Percentiles rank a stretch among this genome's conserved stretches.
phyloP scores from a whole-genome alignment of 768 basidiomycete species.

The Mycena vulgaris region DNA sequence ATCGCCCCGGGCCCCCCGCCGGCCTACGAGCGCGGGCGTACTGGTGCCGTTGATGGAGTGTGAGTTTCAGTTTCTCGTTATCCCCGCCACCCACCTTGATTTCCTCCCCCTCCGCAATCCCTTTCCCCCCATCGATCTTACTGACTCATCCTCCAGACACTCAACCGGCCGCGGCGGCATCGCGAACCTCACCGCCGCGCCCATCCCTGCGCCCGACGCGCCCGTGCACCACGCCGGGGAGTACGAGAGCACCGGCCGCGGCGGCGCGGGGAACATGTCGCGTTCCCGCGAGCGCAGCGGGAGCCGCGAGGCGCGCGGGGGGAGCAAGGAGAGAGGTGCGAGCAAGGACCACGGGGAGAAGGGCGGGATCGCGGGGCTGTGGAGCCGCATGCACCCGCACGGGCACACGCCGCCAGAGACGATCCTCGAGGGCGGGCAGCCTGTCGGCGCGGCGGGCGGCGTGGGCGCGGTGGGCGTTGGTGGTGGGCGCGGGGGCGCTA shows the following conservation, averaged over 20 bases:
- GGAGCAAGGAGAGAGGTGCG: neutral
- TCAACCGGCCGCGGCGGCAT: slow-evolving; percentile 80
- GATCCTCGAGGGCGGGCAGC: slow-evolving; percentile 6
- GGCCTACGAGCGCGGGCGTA: slow-evolving; percentile 44
- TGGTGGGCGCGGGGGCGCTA: too few species aligned
- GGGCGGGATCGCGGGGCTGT: slow-evolving; percentile 34
- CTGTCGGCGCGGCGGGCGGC: neutral
- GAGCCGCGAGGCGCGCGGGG: neutral
- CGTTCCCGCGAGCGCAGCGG: slow-evolving; percentile 43
- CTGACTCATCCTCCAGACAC: slow-evolving; percentile 56
- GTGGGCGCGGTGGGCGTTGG: too few species aligned
- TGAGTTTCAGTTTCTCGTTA: slow-evolving; percentile 46
- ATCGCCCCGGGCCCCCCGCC: slow-evolving; percentile 52
- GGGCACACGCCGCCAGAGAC: slow-evolving; percentile 9
- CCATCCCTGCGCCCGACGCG: slow-evolving; percentile 57
- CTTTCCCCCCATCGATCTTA: neutral
- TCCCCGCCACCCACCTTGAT: neutral
- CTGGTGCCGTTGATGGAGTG: slow-evolving; percentile 54
- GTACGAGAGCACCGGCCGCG: slow-evolving; percentile 67
- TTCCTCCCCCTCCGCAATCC: too few species aligned
- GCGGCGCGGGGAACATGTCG: slow-evolving; percentile 75
- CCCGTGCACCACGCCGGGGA: slow-evolving; percentile 42
- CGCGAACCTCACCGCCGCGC: slow-evolving; percentile 67
- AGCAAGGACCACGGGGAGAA: slow-evolving; percentile 4
- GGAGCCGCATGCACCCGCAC: slow-evolving; percentile 24